A percentile compares a stretch with the other conserved stretches of the same genome.
Conservation (phyloP, 2,329 filamentous ascomycete genomes). For the Colletotrichum viniferum region DNA sequence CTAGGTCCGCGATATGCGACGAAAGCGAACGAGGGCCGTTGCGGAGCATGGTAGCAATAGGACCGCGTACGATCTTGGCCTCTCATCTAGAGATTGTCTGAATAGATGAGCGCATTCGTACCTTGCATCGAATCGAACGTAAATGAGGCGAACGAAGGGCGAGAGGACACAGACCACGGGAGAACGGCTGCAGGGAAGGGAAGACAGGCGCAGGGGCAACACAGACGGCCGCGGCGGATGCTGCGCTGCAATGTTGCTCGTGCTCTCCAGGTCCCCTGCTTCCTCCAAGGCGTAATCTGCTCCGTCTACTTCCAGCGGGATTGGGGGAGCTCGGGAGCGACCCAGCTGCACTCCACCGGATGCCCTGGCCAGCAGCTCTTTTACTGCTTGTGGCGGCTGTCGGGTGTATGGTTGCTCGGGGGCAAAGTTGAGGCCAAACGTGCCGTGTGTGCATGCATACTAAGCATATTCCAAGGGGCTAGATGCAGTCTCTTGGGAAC, state of each 20-base stretch:
- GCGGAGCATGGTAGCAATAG: constrained; percentile 2
- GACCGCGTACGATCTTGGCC: constrained; percentile 1
- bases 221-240: constrained; percentile 15
- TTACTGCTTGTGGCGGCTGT: neutral
- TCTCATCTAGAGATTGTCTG: neutral
- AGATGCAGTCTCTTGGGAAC: neutral
- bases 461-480: neutral
- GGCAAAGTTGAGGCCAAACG: neutral
- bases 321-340: neutral
- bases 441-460: neutral
- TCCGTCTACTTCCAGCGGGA: neutral
- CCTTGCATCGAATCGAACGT: constrained; percentile 17
- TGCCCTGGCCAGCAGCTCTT: neutral
- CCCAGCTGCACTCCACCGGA: constrained; percentile 3
- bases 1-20: constrained; percentile 14
- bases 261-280: constrained; percentile 15
- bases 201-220: constrained; percentile 21
- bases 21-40: neutral
- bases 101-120: constrained; percentile 1
- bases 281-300: neutral
- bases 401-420: neutral
- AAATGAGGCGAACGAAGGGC: constrained; percentile 17
- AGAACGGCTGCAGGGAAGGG: constrained; percentile 22
- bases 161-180: constrained; percentile 22
- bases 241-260: constrained; percentile 18